Conservation (phyloP, 257 asterid genomes). For the Forsythia suspensa region DNA sequence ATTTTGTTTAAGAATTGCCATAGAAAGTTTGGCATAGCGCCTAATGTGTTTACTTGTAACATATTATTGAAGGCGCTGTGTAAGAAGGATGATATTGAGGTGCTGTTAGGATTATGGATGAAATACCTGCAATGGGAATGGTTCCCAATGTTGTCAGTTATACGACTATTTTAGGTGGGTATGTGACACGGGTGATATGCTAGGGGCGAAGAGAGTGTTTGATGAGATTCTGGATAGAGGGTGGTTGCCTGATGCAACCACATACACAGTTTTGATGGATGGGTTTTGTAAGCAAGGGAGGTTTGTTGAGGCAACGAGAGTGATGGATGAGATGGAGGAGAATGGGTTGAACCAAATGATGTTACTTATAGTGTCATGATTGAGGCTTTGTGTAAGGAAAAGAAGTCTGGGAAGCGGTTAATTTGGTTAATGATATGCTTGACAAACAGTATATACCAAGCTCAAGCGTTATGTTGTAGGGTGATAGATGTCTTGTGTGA, state of each 20-base stretch:
- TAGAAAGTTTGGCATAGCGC: conserved; percentile 60
- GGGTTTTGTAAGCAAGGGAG: conserved; percentile 74
- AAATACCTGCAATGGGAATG: conserved; percentile 89
- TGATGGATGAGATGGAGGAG: conserved; percentile 96
- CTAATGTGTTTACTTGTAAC: conserved; percentile 82
- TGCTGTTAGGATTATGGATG: conserved; percentile 70
- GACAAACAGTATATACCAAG: conserved; percentile 69
- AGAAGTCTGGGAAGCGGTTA: conserved; percentile 76
- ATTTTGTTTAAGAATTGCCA: conserved; percentile 66
- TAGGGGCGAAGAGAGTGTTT: conserved; percentile 63
- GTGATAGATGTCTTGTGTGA: conserved; percentile 73
- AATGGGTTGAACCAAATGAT: conserved; percentile 77
- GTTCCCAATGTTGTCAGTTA: conserved; percentile 87
- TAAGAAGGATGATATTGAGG: conserved; percentile 61
- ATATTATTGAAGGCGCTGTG: conserved; percentile 80
- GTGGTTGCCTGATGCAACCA: conserved; percentile 87
- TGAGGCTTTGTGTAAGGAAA: conserved; percentile 79
- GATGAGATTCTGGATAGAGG: conserved; percentile 71
- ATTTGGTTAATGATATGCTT: conserved; percentile 79
- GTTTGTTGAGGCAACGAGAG: conserved; percentile 68
- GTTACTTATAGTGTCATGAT: conserved; percentile 79
- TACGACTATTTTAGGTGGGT: conserved; percentile 77
- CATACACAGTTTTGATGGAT: conserved; percentile 84
- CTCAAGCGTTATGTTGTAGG: conserved; percentile 68
- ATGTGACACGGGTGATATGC: conserved; percentile 65